These are phyloP conservation scores for Aspergillus ochraceoroseus DNA, from an alignment of 2,329 filamentous ascomycete species.

Conservation along the genomic window DNA sequence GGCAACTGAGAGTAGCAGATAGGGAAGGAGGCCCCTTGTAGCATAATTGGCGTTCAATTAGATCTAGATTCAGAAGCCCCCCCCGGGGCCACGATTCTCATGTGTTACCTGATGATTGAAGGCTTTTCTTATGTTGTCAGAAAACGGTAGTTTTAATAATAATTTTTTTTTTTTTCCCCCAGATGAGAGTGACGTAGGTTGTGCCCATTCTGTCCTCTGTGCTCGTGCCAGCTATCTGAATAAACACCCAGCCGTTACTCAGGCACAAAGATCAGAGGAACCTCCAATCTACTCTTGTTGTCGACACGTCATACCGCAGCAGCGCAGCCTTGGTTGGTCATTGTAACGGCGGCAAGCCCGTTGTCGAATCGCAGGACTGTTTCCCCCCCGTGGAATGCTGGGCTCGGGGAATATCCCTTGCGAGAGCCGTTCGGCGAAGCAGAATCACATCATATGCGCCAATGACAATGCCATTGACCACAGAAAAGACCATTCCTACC, in stretches of 20 bases:
- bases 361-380: not conserved
- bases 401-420: not conserved
- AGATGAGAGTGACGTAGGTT: too few species aligned
- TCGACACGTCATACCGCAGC: constrained; percentile 10
- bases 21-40: constrained; percentile 7
- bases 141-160: too few species aligned
- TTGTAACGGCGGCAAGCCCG: constrained; percentile 5
- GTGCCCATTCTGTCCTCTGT: too few species aligned
- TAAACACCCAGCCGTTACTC: constrained; percentile 3
- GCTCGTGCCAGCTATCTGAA: not conserved
- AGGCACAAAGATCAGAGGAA: constrained; percentile 6
- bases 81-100: constrained; percentile 14
- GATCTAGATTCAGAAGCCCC: constrained; percentile 18
- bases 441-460: too few species aligned
- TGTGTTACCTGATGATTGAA: too few species aligned
- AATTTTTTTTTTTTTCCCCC: not conserved
- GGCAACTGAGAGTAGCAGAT: constrained; percentile 25
- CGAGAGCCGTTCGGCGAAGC: too few species aligned
- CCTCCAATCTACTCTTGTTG: not conserved
- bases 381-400: not conserved
- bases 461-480: too few species aligned
- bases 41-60: constrained; percentile 29
- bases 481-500: too few species aligned
- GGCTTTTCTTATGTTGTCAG: too few species aligned
- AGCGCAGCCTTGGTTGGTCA: constrained; percentile 5